These are phyloP conservation scores for Quercus aquifolioides DNA, from an alignment of 306 rosid species.

Conservation along the genomic window DNA sequence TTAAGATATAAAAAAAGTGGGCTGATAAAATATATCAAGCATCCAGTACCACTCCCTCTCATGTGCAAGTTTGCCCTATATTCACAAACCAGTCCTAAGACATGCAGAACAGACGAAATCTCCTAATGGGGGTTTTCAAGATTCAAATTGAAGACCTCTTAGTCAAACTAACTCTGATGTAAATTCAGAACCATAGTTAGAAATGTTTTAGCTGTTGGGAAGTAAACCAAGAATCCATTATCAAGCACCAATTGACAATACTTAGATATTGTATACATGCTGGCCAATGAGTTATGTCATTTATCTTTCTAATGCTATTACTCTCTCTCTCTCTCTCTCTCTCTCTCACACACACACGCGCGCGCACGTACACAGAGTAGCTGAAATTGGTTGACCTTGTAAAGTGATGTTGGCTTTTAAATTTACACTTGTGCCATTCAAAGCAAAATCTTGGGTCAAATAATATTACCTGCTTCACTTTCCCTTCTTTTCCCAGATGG, in stretches of 20 bases:
- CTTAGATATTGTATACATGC: neutral
- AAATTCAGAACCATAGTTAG: neutral
- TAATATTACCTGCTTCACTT: slow-evolving; percentile 12
- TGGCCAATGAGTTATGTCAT: neutral
- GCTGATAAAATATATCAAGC: neutral
- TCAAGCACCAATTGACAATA: neutral
- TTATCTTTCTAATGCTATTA: neutral
- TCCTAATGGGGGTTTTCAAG: neutral
- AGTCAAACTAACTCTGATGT: neutral
- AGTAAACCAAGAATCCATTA: neutral
- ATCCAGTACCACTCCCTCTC: neutral
- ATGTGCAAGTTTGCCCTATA: neutral
- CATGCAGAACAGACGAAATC: neutral
- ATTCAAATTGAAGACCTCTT: neutral
- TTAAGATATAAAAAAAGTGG: neutral
- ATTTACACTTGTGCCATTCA: neutral
- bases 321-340: neutral
- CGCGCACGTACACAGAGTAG: no score
- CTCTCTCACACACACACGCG: no score
- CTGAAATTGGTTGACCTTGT: neutral
- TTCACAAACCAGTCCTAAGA: neutral
- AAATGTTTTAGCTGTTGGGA: neutral
- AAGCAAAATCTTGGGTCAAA: slow-evolving; percentile 1
- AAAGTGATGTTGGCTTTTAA: neutral
- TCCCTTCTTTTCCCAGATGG: slow-evolving; percentile 59